A percentile compares a stretch with the other conserved stretches of the same genome.
Conservation (phyloP, 192 early-diverging fungal species). For the Umbelopsis isabellina region DNA sequence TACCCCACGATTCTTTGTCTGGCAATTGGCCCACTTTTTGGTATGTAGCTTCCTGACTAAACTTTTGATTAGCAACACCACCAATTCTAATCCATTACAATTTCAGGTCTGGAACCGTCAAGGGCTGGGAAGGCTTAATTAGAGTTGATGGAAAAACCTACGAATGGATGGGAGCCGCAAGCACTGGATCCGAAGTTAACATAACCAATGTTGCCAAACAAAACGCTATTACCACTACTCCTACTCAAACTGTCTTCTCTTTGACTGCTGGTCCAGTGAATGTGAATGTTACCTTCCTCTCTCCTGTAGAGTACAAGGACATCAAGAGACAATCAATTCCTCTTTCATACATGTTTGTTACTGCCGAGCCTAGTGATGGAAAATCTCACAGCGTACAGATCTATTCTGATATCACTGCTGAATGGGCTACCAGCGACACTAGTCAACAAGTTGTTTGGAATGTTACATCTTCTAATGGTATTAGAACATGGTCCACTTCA, state of each 20-base stretch:
- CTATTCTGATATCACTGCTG: slow-evolving; percentile 14
- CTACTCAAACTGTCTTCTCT: slow-evolving; percentile 8
- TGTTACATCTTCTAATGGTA: background rate
- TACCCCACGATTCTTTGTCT: background rate
- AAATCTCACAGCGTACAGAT: slow-evolving; percentile 13
- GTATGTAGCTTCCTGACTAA: background rate
- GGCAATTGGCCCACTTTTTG: slow-evolving; percentile 22
- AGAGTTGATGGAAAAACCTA: slow-evolving; percentile 1
- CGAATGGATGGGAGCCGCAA: slow-evolving; percentile 19
- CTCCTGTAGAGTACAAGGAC: background rate
- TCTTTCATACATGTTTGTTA: slow-evolving; percentile 7
- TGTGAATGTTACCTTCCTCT: slow-evolving; percentile 10
- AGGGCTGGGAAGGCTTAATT: slow-evolving; percentile 4
- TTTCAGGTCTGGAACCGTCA: background rate
- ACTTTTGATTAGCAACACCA: background rate
- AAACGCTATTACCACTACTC: slow-evolving; percentile 6
- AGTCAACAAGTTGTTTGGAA: background rate
- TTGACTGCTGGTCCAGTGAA: slow-evolving; percentile 8
- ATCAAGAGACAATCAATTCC: slow-evolving; percentile 14
- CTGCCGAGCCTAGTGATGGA: slow-evolving; percentile 10
- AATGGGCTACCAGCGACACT: slow-evolving; percentile 14
- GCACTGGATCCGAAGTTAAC: background rate
- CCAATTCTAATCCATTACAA: background rate
- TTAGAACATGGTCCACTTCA: slow-evolving; percentile 3
- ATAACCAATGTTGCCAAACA: slow-evolving; percentile 11